Evolutionary conservation across 202 grass and related monocot species (phyloP).

Genomic region (Hordeum pubiflorum): DNA sequence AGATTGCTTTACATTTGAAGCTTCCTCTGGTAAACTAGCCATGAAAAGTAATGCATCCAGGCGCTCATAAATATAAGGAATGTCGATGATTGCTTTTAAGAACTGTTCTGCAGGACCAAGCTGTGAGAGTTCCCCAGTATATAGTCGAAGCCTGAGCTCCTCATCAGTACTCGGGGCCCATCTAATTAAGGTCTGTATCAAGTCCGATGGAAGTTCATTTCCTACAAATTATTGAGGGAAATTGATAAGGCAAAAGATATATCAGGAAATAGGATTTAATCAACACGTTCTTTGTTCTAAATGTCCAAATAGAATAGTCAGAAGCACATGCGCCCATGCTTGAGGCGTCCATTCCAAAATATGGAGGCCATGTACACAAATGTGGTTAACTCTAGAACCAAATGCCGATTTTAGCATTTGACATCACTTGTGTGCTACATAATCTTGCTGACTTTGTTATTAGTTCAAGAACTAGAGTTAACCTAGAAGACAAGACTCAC

Average conservation of each 20-base stretch:
- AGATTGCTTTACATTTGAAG: slow-evolving; percentile 46
- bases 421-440: background rate
- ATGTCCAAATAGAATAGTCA: background rate
- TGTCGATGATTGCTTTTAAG: slow-evolving; percentile 51
- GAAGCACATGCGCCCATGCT: background rate
- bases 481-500: slow-evolving; percentile 9
- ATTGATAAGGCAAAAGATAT: background rate
- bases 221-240: slow-evolving; percentile 36
- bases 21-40: slow-evolving; percentile 58
- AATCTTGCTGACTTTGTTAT: background rate
- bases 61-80: slow-evolving; percentile 56
- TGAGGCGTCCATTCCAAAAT: slow-evolving; percentile 12
- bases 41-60: slow-evolving; percentile 76
- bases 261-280: background rate
- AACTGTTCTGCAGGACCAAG: slow-evolving; percentile 78
- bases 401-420: background rate
- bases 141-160: slow-evolving; percentile 65
- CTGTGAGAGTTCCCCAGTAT: slow-evolving; percentile 51
- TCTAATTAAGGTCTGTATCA: slow-evolving; percentile 64
- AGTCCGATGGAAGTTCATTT: slow-evolving; percentile 60
- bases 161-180: slow-evolving; percentile 64
- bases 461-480: background rate
- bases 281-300: background rate
- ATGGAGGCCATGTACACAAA: background rate
- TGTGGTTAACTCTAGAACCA: background rate